Evolutionary conservation across 2,329 filamentous ascomycete species (phyloP).

Genomic region (Aspergillus niger): DNA sequence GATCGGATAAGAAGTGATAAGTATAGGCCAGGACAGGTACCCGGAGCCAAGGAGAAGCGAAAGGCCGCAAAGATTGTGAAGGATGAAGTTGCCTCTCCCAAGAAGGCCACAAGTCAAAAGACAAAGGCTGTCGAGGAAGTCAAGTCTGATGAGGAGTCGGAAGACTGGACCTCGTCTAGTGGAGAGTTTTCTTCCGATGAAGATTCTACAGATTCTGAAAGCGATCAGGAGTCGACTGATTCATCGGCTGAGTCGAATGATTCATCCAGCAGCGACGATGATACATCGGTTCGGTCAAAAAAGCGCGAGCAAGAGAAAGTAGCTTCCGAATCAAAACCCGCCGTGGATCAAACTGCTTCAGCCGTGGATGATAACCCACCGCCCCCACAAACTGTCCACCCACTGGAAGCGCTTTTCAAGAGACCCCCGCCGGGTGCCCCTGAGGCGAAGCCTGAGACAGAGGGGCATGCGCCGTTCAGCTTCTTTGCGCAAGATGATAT

Average conservation of each 20-base stretch:
- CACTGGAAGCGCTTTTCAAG: conserved; percentile 92
- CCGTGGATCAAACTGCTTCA: conserved; percentile 18
- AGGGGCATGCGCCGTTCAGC: conserved; percentile 66
- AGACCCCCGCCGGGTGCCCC: conserved; percentile 53
- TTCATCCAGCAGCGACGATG: conserved; percentile 28
- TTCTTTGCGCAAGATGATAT: conserved; percentile 70
- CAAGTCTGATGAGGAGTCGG: conserved; percentile 26
- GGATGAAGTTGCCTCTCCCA: conserved; percentile 9
- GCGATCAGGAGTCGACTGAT: conserved; percentile 27
- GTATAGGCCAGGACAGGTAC: conserved; percentile 33
- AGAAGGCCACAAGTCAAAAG: conserved; percentile 19
- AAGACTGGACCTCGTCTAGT: conserved; percentile 42
- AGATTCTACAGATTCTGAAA: conserved; percentile 28
- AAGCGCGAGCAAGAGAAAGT: conserved; percentile 8
- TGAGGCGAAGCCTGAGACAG: conserved; percentile 40
- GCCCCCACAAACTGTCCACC: conserved; percentile 62
- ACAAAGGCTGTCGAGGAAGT: conserved; percentile 14
- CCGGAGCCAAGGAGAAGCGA: conserved; percentile 35
- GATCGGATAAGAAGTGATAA: conserved; percentile 33
- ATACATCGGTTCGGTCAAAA: conserved; percentile 5
- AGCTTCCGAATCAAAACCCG: conserved; percentile 12
- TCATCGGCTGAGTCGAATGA: conserved; percentile 32
- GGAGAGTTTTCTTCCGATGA: conserved; percentile 34
- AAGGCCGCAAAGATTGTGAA: conserved; percentile 18
- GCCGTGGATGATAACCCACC: conserved; percentile 7